Evolutionary conservation across 352 stramenopile species (phyloP), one percentile per base, ranked within the genome.

Genomic region (Globisporangium sylvaticum): DNA sequence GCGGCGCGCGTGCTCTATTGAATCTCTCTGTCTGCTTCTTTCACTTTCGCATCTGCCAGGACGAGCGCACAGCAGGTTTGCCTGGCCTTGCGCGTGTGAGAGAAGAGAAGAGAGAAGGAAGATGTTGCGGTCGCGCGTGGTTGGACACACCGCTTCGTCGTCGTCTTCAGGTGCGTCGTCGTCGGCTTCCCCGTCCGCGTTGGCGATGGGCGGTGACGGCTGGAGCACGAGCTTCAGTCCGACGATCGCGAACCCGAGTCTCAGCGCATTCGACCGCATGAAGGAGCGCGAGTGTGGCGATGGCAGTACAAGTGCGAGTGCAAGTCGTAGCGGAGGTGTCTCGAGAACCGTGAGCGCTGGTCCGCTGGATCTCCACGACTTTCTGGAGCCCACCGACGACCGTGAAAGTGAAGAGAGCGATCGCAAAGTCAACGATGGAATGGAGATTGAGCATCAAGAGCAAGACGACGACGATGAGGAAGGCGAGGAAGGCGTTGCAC

Each of bases 191-290:
- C n/a, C n/a, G n/a, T 37, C 53, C 14, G n/a, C 53, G 3, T 7
- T n/a, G 25, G 20, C 54, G 20, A 18, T 15, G 5, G 54, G 46
- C 2, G 54, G 27, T 3, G 53, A 57, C n/a, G 2, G 10, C 15
- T 58, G 25, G n/a, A n/a, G n/a, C n/a, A n/a, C 31, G 54, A 60
- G 29, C 54, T 55, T 55, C 48, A 55, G 48, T 55, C 29, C 54
- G 54, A 60, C 54, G 29, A 44, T 60, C 20, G 29, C 29, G 29
- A 60, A 60, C 29, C 54, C 54, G 54, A 44, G 54, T 27, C 54
- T 60, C 2, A 44, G 29, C 9, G 18, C 29, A 2, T 46, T 60
- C 20, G 54, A 60, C 27, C 29, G 54, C 54, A 27, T 60, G 18
- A 60, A 60, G 18, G 54, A 29, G 18, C 4, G 12, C 18, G 42